A percentile compares a stretch with the other conserved stretches of the same genome.
phyloP scores from a whole-genome alignment of 1,139 yeast species.

The Taiozyma onychis region DNA sequence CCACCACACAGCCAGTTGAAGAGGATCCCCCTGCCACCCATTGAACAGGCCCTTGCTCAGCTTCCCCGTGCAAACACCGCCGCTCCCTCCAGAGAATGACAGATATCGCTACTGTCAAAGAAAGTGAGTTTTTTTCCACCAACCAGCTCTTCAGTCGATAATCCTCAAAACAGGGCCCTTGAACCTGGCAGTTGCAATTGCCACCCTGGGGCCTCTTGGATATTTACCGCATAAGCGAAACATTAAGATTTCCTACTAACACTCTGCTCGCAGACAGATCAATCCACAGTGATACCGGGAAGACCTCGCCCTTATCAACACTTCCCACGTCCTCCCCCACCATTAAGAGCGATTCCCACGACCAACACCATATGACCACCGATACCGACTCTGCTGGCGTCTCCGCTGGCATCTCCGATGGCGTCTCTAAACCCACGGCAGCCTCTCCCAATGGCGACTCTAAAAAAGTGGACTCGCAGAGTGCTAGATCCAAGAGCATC shows the following conservation, averaged over 20 bases:
- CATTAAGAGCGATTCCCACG: conserved; percentile 6
- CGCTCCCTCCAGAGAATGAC: conserved; percentile 5
- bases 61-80: background rate
- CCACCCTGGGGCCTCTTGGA: background rate
- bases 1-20: background rate
- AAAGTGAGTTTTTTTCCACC: conserved; percentile 8
- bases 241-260: background rate
- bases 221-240: background rate
- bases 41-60: background rate
- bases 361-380: conserved; percentile 4
- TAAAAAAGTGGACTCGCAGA: background rate
- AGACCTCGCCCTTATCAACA: conserved; percentile 22
- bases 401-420: background rate
- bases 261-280: background rate
- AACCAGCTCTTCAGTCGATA: background rate
- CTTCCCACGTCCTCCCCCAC: conserved; percentile 20
- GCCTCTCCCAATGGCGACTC: background rate
- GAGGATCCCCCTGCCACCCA: background rate
- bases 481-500: conserved; percentile 9
- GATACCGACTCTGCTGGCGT: background rate
- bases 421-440: background rate
- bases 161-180: background rate
- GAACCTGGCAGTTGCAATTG: background rate
- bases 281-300: conserved; percentile 16
- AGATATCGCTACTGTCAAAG: conserved; percentile 11